These are phyloP conservation scores for Gaeumannomyces sp. DNA, from an alignment of 2,329 filamentous ascomycete species.

Conservation along the genomic window DNA sequence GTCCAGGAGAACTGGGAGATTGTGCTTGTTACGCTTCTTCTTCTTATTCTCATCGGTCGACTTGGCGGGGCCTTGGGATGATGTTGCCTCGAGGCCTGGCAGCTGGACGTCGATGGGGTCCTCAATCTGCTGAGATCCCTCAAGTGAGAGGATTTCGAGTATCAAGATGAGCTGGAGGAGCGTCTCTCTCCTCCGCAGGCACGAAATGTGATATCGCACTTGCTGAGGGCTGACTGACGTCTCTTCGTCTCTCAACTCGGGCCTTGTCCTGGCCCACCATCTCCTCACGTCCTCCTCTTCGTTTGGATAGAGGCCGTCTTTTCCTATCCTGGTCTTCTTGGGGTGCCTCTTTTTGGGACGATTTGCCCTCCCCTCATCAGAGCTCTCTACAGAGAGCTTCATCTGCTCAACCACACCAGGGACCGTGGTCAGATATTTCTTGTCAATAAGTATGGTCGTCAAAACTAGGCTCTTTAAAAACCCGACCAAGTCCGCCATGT, in stretches of 20 bases:
- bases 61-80: conserved; percentile 14
- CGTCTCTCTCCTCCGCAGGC: conserved; percentile 67
- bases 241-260: conserved; percentile 42
- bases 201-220: conserved; percentile 56
- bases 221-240: conserved; percentile 41
- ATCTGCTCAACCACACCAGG: conserved; percentile 54
- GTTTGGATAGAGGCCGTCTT: conserved; percentile 59
- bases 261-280: conserved; percentile 63
- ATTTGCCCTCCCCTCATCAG: conserved; percentile 36
- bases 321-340: conserved; percentile 63
- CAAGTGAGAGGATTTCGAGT: conserved; percentile 68
- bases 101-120: conserved; percentile 39
- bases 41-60: conserved; percentile 32
- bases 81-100: conserved; percentile 33
- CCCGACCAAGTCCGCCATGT: conserved; percentile 56
- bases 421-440: conserved; percentile 70
- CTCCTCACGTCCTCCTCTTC: conserved; percentile 59
- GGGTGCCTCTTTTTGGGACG: conserved; percentile 40
- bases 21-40: conserved; percentile 58
- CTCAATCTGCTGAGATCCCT: conserved; percentile 37
- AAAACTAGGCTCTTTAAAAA: conserved; percentile 67
- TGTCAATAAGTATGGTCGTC: conserved; percentile 63
- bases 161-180: conserved; percentile 76
- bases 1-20: conserved; percentile 61
- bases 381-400: conserved; percentile 50